Base-by-base conservation (phyloP, 768 basidiomycete species). In the Lentinus brumalis region DNA sequence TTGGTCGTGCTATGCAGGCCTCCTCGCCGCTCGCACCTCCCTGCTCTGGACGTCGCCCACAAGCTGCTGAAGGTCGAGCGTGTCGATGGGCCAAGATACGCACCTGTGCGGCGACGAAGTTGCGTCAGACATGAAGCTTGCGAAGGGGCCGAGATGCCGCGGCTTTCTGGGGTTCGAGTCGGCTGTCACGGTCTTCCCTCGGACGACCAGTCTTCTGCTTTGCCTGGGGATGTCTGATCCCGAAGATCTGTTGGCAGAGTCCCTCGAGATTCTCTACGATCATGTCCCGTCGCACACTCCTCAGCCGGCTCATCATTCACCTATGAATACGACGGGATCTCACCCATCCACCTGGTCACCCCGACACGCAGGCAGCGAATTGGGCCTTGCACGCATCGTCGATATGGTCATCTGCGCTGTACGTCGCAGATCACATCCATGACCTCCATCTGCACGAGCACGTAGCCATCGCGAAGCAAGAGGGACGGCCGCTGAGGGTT, bases 311-410 rank as follows among this genome's bases (percentile, higher is more conserved):
- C 81, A 26, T 57, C 76, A 18, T 87, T 84, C 73, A 78, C 74
- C 12, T 86, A 88, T 70, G 67, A 70, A 9, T 18, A 16, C 41
- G n/a, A 40, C 40, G 40, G 46, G 18, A 8, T 11, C 38, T 3
- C 40, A 45, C n/a, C 65, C 29, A 78, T 90, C 52, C 75, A 77
- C 0, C 73, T 91, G 45, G 69, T 70, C 14, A 86, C 82, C 2
- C 91, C 11, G 87, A 91, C 67, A 87, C 89, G 11, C 75, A 81
- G 11, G 75, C 86, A 21, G 76, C 79, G 16, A 90, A 92, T 67
- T 92, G 91, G 91, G 78, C 83, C 1, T 72, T 92, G 3, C 90
- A 93, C 60, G 91, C 91, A 1, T 86, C 88, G 26, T 87, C 88
- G 15, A 84, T 92, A 67, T 93, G 89, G 91, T 74, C 79, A 6